phyloP scores from a whole-genome alignment of 148 eudicot species.

The Nepenthes gracilis region DNA sequence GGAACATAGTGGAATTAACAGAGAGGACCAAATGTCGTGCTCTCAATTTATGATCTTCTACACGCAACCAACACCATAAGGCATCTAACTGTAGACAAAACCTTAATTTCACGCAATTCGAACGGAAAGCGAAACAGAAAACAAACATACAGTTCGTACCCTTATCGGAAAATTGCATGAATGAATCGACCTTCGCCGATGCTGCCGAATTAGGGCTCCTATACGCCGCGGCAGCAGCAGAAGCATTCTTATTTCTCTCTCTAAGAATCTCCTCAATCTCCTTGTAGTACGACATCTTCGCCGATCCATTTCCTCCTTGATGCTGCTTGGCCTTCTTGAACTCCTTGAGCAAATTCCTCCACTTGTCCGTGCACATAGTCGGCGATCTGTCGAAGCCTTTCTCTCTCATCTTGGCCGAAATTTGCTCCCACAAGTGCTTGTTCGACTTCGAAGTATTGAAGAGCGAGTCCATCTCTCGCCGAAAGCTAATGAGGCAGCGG shows the following conservation, averaged over 20 bases:
- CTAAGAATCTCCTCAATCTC: slow-evolving; percentile 68
- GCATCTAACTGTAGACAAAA: too few species aligned
- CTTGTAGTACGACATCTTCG: slow-evolving; percentile 65
- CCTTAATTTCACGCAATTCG: too few species aligned
- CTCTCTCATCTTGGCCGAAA: slow-evolving; percentile 73
- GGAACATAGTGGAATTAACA: too few species aligned
- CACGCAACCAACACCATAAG: too few species aligned
- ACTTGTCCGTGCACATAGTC: slow-evolving; percentile 93
- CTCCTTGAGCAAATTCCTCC: slow-evolving; percentile 84
- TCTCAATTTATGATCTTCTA: too few species aligned
- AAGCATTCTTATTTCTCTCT: slow-evolving; percentile 27
- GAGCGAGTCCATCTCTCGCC: slow-evolving; percentile 48
- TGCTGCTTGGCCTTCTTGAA: slow-evolving; percentile 56
- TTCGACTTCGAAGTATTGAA: slow-evolving; percentile 82
- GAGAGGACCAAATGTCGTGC: too few species aligned
- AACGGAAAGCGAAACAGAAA: background rate
- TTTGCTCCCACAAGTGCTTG: slow-evolving; percentile 88
- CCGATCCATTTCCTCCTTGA: slow-evolving; percentile 22
- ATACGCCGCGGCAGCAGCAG: background rate
- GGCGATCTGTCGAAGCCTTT: slow-evolving; percentile 87
- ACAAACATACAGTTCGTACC: slow-evolving; percentile 18
- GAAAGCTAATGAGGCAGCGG: slow-evolving; percentile 38
- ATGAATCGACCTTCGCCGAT: slow-evolving; percentile 39
- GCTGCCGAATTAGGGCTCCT: slow-evolving; percentile 6
- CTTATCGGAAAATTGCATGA: slow-evolving; percentile 65